Percentiles rank a stretch among this genome's conserved stretches.
Conservation (phyloP, 169 alveolate species). For the Plasmodium cynomolgi region DNA sequence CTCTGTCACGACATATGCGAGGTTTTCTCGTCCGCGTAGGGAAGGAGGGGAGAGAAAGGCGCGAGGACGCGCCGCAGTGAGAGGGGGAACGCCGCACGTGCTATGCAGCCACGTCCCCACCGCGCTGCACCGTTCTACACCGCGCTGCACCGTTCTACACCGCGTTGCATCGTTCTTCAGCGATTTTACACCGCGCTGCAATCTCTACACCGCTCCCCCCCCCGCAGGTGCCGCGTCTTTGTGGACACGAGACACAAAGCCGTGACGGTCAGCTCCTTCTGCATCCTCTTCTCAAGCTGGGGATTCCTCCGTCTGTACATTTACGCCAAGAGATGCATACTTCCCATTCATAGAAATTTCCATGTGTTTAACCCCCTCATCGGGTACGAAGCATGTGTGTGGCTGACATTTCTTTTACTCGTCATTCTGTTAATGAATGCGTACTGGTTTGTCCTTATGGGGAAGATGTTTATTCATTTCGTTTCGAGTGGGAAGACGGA, state of each 20-base stretch:
- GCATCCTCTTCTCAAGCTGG: conserved; percentile 79
- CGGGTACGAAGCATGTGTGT: conserved; percentile 76
- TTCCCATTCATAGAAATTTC: conserved; percentile 76
- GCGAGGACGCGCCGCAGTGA: neutral
- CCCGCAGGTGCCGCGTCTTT: conserved; percentile 81
- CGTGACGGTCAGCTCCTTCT: conserved; percentile 78
- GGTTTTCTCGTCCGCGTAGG: conserved; percentile 82
- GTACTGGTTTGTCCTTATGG: conserved; percentile 83
- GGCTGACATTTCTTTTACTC: conserved; percentile 77
- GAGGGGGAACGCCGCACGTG: too few species aligned
- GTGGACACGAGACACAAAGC: conserved; percentile 81
- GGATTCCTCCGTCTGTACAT: conserved; percentile 80
- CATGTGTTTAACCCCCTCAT: conserved; percentile 47
- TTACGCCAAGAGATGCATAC: conserved; percentile 78
- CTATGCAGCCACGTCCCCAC: too few species aligned
- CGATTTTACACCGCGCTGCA: neutral
- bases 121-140: too few species aligned
- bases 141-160: too few species aligned
- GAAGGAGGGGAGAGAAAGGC: neutral
- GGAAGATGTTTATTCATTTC: conserved; percentile 82
- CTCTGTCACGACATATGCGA: conserved; percentile 84
- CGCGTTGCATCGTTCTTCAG: neutral
- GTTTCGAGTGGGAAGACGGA: conserved; percentile 80
- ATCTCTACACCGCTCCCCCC: neutral
- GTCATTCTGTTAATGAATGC: conserved; percentile 80